Conservation (phyloP, 805 yeast genomes). For the Candida sphagnicola region DNA sequence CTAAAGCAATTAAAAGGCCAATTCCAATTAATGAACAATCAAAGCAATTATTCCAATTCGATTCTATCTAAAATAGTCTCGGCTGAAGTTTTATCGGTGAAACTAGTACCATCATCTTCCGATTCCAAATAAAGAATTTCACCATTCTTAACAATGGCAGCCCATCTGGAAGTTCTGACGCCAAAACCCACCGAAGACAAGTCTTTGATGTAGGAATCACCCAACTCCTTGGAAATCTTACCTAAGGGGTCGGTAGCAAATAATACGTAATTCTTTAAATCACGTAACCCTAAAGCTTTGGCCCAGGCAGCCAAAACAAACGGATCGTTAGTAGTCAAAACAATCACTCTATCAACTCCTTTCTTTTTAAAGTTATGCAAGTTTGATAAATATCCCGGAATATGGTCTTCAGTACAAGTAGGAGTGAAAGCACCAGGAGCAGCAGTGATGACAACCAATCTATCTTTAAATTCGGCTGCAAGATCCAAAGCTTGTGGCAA, state of each 20-base stretch:
- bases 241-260: conserved; percentile 39
- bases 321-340: conserved; percentile 40
- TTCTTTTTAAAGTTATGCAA: conserved; percentile 42
- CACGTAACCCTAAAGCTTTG: conserved; percentile 40
- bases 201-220: conserved; percentile 47
- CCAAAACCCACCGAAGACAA: conserved; percentile 40
- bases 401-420: conserved; percentile 41
- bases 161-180: conserved; percentile 53
- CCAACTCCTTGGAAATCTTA: conserved; percentile 39
- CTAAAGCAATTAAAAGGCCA: no score
- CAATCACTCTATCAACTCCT: conserved; percentile 29
- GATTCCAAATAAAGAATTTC: conserved; percentile 29
- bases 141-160: conserved; percentile 57
- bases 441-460: conserved; percentile 64
- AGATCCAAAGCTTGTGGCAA: conserved; percentile 35
- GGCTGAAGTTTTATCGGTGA: conserved; percentile 21
- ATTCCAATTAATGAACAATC: not conserved
- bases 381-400: conserved; percentile 36
- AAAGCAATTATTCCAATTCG: conserved; percentile 2
- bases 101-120: conserved; percentile 21
- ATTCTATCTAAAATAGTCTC: conserved; percentile 20
- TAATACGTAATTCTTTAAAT: conserved; percentile 28
- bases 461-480: conserved; percentile 31
- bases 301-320: conserved; percentile 44
- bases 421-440: conserved; percentile 89